Base-by-base conservation (phyloP, 345 rosid species). In the Acer campestre region DNA sequence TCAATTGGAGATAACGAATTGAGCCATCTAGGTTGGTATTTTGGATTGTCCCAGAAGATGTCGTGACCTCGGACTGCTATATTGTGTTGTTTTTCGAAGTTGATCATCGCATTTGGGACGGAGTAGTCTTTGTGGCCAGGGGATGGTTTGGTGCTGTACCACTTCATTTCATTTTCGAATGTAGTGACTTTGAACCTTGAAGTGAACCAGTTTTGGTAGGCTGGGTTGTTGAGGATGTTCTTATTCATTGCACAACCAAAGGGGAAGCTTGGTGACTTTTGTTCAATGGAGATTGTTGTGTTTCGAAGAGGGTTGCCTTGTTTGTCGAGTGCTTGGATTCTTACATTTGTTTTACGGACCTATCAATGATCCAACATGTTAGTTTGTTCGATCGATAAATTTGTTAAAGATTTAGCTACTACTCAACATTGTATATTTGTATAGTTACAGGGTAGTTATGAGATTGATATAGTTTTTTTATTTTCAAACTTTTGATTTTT, bases 91-190 rank as follows among this genome's bases (percentile, higher is more conserved):
- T 84, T 70, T 31, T 91, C 86, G 29, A 94, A 90, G 0, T 53
- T 18, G 1, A 94, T 61, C 90, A 94, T 79, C 3, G 92, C 85
- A 38, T 94, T 97, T 0, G 97, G 42, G 3, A 64, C 51, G 0
- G 93, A 82, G 74, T 91, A 94, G 83, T 89, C 88, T 81, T 86
- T 91, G 0, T 25, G 64, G 61, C 92, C 94, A 1, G 67, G 82
- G 9, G 76, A 13, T 0, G 2, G 14, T 80, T 94, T 97, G 0
- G 78, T 93, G 82, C 82, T 81, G 77, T 90, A 89, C 98, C 98
- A 94, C 69, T 94, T 94, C 95, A 94, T 85, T 83, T 88, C 98
- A 58, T 93, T 55, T 65, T 76, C 94, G 3, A 94, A 94, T 8
- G 88, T 64, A 2, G 98, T 83, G 61, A 91, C 88, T 6, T 44